phyloP scores from a whole-genome alignment of 208 protist species.

The Crithidia sp. region DNA sequence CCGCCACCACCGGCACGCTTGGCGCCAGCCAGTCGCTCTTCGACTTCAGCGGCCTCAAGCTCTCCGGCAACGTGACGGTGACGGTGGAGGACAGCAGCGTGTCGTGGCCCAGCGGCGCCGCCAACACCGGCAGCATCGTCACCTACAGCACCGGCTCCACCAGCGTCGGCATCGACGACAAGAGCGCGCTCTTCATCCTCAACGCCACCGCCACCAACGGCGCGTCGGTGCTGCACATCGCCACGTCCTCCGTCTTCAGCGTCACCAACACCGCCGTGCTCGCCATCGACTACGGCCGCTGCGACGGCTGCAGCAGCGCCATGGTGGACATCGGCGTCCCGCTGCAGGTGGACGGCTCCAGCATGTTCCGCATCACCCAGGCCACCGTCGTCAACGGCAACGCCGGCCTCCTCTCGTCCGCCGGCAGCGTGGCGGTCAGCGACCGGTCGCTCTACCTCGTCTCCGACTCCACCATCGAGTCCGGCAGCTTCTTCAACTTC shows the following conservation, averaged over 20 bases:
- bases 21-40: constrained; percentile 22
- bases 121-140: constrained; percentile 8
- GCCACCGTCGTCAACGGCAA: not conserved
- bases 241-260: constrained; percentile 9
- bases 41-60: constrained; percentile 24
- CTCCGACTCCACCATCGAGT: not conserved
- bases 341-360: constrained; percentile 15
- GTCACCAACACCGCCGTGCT: constrained; percentile 11
- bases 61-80: constrained; percentile 10
- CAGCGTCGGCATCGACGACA: constrained; percentile 5
- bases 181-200: constrained; percentile 21
- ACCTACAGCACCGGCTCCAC: constrained; percentile 9
- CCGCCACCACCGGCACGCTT: constrained; percentile 22
- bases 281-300: constrained; percentile 17
- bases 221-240: constrained; percentile 15
- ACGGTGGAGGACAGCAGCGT: not conserved
- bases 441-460: constrained; percentile 19
- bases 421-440: constrained; percentile 6
- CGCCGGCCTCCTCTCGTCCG: constrained; percentile 8
- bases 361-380: constrained; percentile 22
- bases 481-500: constrained; percentile 15
- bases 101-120: not conserved
- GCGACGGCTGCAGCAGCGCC: constrained; percentile 13
- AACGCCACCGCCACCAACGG: constrained; percentile 17
- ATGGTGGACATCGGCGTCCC: constrained; percentile 6